phyloP scores from a whole-genome alignment of 768 basidiomycete genomes.

The Xanthoconium stramineum region DNA sequence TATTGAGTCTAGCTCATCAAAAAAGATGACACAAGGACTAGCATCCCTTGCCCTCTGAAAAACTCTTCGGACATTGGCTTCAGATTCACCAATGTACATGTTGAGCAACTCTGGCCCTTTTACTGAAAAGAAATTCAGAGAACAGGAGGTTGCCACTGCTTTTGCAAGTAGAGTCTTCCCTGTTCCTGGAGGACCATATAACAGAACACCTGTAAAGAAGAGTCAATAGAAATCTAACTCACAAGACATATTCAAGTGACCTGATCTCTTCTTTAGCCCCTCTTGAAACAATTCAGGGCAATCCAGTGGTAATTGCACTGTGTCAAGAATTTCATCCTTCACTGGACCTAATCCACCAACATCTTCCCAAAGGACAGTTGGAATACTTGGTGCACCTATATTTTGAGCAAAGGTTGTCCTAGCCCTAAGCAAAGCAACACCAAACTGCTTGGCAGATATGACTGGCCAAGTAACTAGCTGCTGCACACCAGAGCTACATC shows the following conservation, averaged over 20 bases:
- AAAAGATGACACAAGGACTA: conserved; percentile 92
- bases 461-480: conserved; percentile 12
- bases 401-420: conserved; percentile 81
- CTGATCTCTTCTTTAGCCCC: conserved; percentile 94
- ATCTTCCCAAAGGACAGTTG: conserved; percentile 95
- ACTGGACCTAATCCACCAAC: conserved; percentile 87
- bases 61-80: conserved; percentile 92
- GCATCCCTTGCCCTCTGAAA: conserved; percentile 92
- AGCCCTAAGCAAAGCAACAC: conserved; percentile 65
- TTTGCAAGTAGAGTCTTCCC: conserved; percentile 95
- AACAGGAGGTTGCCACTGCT: conserved; percentile 93
- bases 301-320: conserved; percentile 88
- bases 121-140: conserved; percentile 95
- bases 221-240: neutral
- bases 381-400: conserved; percentile 97
- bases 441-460: conserved; percentile 60
- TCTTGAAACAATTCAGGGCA: conserved; percentile 87
- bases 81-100: conserved; percentile 98
- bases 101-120: conserved; percentile 95
- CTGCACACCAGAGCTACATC: neutral
- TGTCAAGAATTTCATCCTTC: conserved; percentile 92
- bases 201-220: conserved; percentile 62
- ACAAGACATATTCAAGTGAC: conserved; percentile 36
- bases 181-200: conserved; percentile 95
- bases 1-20: conserved; percentile 93